phyloP scores from a whole-genome alignment of 345 rosid species.

The Anacardium occidentale region DNA sequence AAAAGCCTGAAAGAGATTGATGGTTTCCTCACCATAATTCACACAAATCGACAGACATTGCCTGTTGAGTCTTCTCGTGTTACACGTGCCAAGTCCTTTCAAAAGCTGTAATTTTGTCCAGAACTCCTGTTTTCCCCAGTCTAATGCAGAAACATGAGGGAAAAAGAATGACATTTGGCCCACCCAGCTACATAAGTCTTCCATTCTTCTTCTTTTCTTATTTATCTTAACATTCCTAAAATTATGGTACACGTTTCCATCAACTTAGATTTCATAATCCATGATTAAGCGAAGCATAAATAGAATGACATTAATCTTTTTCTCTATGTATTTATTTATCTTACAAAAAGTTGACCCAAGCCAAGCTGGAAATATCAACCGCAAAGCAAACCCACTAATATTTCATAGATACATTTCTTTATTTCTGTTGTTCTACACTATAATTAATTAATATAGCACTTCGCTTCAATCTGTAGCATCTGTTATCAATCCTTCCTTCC shows the following conservation, averaged over 20 bases:
- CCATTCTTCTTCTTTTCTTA: too few relatives aligned
- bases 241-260: too few relatives aligned
- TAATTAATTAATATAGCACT: not conserved
- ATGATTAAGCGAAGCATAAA: too few relatives aligned
- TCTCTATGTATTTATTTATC: too few relatives aligned
- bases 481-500: not conserved
- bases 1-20: not conserved
- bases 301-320: too few relatives aligned
- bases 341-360: conserved; percentile 10
- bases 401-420: not conserved
- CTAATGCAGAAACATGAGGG: too few relatives aligned
- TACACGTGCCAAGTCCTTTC: not conserved
- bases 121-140: not conserved
- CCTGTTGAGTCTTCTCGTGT: not conserved
- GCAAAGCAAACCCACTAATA: not conserved
- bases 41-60: not conserved
- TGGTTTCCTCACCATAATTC: not conserved
- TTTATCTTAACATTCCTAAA: too few relatives aligned
- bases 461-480: not conserved
- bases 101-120: not conserved
- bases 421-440: not conserved
- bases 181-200: too few relatives aligned
- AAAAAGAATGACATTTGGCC: too few relatives aligned
- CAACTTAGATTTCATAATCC: too few relatives aligned
- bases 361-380: not conserved